Evolutionary conservation across 768 basidiomycete species (phyloP).

Genomic region (Amanita pallidorosea): DNA sequence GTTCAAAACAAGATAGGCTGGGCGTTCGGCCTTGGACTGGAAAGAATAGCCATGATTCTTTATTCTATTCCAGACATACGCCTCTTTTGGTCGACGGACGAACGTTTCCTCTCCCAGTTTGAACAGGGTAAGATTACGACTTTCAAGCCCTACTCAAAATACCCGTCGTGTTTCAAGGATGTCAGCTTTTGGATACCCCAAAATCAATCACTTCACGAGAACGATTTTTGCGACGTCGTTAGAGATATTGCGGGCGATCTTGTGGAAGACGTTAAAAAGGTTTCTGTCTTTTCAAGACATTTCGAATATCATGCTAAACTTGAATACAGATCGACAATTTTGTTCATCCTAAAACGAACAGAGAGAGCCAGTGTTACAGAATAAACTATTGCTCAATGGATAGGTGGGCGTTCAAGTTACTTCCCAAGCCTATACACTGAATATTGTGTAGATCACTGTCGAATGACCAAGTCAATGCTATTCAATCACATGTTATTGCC

Average conservation of each 20-base stretch:
- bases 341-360: slow-evolving; percentile 76
- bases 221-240: slow-evolving; percentile 94
- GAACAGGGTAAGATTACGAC: slow-evolving; percentile 59
- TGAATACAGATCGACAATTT: slow-evolving; percentile 77
- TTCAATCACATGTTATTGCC: slow-evolving; percentile 54
- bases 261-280: slow-evolving; percentile 84
- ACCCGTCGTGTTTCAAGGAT: slow-evolving; percentile 90
- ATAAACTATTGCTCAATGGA: slow-evolving; percentile 98
- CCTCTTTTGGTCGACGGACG: slow-evolving; percentile 90
- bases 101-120: slow-evolving; percentile 86
- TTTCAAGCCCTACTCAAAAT: slow-evolving; percentile 89
- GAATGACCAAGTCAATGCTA: slow-evolving; percentile 80
- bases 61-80: slow-evolving; percentile 97
- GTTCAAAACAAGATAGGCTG: slow-evolving; percentile 83
- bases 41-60: slow-evolving; percentile 96
- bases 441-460: slow-evolving; percentile 55
- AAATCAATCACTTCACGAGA: slow-evolving; percentile 63
- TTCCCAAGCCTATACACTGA: background rate
- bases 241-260: slow-evolving; percentile 88
- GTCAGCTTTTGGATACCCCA: slow-evolving; percentile 86
- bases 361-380: slow-evolving; percentile 77
- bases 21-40: slow-evolving; percentile 97
- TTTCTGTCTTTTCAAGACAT: slow-evolving; percentile 21
- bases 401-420: slow-evolving; percentile 38
- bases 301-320: slow-evolving; percentile 5